Conservation (phyloP, 164 flowering plant species). For the Berberis vulgaris region DNA sequence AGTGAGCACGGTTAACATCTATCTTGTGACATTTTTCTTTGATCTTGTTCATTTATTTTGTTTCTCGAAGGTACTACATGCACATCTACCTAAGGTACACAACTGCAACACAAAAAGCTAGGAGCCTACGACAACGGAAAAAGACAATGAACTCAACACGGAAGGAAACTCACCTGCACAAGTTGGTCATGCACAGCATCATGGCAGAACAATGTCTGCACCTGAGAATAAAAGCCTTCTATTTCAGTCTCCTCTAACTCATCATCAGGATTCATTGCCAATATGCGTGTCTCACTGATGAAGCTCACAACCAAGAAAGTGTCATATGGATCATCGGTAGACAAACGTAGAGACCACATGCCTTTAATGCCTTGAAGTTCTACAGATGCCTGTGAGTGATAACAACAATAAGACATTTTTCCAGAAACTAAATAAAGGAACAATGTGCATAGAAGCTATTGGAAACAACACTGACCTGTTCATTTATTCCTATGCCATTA, state of each 20-base stretch:
- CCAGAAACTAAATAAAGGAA: background rate
- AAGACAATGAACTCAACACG: too few species aligned
- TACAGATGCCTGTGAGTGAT: conserved; percentile 71
- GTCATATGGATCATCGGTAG: conserved; percentile 84
- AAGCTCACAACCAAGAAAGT: conserved; percentile 96
- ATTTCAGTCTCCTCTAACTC: conserved; percentile 97
- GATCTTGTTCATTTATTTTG: too few species aligned
- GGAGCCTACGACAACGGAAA: too few species aligned
- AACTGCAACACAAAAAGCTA: too few species aligned
- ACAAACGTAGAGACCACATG: conserved; percentile 95
- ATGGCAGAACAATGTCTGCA: conserved; percentile 87
- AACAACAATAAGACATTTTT: background rate
- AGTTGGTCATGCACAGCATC: conserved; percentile 86
- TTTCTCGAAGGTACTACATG: too few species aligned
- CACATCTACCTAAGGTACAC: too few species aligned
- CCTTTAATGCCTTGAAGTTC: conserved; percentile 99
- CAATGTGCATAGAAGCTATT: background rate
- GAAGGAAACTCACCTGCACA: conserved; percentile 48
- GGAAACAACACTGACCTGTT: conserved; percentile 51
- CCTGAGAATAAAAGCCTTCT: conserved; percentile 84
- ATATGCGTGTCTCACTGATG: conserved; percentile 84
- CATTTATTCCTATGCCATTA: conserved; percentile 98
- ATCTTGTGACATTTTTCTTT: too few species aligned
- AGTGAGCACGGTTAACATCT: too few species aligned
- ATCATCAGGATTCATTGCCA: conserved; percentile 95